Conservation (phyloP, 2,329 filamentous ascomycete genomes). For the Chrysoporthe deuterocubensis region DNA sequence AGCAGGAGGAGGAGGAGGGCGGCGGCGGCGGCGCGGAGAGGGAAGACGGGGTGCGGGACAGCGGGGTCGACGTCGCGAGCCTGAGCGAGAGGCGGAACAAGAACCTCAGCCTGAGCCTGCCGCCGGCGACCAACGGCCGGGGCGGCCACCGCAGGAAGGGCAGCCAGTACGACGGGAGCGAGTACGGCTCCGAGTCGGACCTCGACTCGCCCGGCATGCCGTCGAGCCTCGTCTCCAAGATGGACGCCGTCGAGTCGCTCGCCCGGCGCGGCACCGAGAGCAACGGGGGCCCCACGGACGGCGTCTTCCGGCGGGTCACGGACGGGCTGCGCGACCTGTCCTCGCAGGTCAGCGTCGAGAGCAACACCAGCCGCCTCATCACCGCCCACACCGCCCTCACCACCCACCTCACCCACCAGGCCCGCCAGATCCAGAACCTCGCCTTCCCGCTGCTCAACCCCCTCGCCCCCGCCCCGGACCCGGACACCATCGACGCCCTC, state of each 20-base stretch:
- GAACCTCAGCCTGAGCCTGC: conserved; percentile 49
- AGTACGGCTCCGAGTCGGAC: conserved; percentile 75
- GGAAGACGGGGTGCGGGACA: conserved; percentile 43
- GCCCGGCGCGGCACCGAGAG: conserved; percentile 68
- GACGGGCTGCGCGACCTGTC: conserved; percentile 73
- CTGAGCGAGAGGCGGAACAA: conserved; percentile 35
- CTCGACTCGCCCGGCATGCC: conserved; percentile 71
- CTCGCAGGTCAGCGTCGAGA: conserved; percentile 73
- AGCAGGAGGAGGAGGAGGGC: background rate
- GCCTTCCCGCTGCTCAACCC: conserved; percentile 73
- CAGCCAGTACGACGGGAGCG: conserved; percentile 72
- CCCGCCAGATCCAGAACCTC: conserved; percentile 74
- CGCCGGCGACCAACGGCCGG: conserved; percentile 44
- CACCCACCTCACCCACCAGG: conserved; percentile 75
- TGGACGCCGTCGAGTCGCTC: conserved; percentile 73
- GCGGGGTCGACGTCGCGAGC: conserved; percentile 48
- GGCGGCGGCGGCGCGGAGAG: conserved; percentile 16
- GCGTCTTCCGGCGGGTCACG: conserved; percentile 70
- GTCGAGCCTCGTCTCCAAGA: conserved; percentile 67
- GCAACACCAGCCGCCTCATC: conserved; percentile 72
- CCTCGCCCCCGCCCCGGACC: conserved; percentile 63
- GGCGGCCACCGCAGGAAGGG: conserved; percentile 54
- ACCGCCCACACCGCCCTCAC: conserved; percentile 76
- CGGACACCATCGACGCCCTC: conserved; percentile 70
- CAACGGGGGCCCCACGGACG: conserved; percentile 67